phyloP scores from a whole-genome alignment of 495 filamentous ascomycete genomes.

The Podospora comata region DNA sequence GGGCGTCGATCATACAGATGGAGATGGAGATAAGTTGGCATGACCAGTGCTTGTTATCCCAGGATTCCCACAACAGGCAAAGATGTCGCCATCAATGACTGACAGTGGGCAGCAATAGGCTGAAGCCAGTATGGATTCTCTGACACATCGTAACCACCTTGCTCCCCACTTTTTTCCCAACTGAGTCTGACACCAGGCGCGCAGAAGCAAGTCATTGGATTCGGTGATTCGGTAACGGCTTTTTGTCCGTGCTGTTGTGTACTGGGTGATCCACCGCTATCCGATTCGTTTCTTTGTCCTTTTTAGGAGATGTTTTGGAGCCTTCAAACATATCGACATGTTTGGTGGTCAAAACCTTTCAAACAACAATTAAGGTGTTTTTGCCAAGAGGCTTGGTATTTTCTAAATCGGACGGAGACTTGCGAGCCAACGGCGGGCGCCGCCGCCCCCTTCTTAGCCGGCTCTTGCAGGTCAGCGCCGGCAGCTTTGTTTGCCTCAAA shows the following conservation, averaged over 20 bases:
- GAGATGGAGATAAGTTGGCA: background rate
- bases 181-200: background rate
- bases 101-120: background rate
- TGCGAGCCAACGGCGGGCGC: conserved; percentile 7
- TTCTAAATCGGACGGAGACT: background rate
- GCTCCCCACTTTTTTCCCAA: background rate
- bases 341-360: background rate
- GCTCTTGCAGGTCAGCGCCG: background rate
- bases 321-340: background rate
- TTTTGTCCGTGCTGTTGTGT: background rate
- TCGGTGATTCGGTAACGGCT: background rate
- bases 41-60: conserved; percentile 1
- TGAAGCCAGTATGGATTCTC: background rate
- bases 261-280: background rate
- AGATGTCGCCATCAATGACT: background rate
- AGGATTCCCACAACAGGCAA: background rate
- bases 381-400: background rate
- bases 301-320: background rate
- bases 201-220: background rate
- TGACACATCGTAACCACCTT: conserved; percentile 2
- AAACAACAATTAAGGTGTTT: background rate
- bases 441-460: background rate
- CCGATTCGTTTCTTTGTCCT: background rate
- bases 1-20: background rate
- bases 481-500: background rate